These are phyloP conservation scores for Wolfiporia cocos DNA, from an alignment of 1,284 basidiomycete genomes.

Conservation along the genomic window DNA sequence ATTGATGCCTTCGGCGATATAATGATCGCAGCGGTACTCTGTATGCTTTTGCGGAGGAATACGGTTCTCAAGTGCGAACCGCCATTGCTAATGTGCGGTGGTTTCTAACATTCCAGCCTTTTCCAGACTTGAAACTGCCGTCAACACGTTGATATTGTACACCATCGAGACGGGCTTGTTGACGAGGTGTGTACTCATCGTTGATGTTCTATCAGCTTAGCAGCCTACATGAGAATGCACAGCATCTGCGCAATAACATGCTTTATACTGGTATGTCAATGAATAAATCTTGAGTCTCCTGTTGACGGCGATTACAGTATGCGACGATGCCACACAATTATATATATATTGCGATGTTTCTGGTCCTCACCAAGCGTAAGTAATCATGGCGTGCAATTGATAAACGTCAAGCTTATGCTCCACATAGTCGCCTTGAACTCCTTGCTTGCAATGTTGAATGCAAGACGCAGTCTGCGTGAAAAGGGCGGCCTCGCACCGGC, in stretches of 20 bases:
- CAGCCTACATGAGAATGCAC: background rate
- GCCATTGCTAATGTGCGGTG: background rate
- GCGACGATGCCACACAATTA: slow-evolving; percentile 9
- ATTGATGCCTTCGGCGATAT: background rate
- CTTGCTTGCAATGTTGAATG: slow-evolving; percentile 11
- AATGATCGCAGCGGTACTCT: background rate
- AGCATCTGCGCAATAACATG: slow-evolving; percentile 3
- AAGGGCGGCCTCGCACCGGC: background rate
- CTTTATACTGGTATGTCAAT: slow-evolving; percentile 2
- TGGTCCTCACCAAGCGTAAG: slow-evolving; percentile 9
- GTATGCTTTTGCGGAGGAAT: background rate
- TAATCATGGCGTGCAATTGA: background rate
- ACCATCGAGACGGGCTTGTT: slow-evolving; percentile 3
- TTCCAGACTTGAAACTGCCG: background rate
- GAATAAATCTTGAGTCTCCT: background rate
- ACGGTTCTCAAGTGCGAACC: slow-evolving; percentile 1
- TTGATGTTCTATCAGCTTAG: background rate
- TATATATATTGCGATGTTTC: slow-evolving; percentile 10
- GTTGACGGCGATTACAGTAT: slow-evolving; percentile 2
- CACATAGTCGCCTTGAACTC: slow-evolving; percentile 10
- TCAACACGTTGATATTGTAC: slow-evolving; percentile 3
- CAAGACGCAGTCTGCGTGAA: slow-evolving; percentile 2
- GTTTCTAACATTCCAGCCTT: background rate
- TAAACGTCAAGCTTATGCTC: background rate
- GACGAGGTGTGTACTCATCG: slow-evolving; percentile 1